Base-by-base conservation (phyloP, 108 stramenopile genomes). In the Ochromonas danica region DNA sequence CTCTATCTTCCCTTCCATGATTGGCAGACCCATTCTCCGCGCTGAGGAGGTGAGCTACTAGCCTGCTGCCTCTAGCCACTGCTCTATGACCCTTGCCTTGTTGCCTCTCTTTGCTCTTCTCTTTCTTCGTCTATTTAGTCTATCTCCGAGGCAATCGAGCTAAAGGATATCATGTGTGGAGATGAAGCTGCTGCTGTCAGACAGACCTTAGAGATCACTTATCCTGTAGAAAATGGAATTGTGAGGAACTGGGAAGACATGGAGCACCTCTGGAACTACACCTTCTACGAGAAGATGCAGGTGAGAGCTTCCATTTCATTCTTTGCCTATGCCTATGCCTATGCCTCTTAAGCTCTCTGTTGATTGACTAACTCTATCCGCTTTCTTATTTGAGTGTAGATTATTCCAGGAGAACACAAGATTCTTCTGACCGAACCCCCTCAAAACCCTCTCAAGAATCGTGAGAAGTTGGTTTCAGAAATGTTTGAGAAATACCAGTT, bases 241-340 rank as follows among this genome's bases (percentile, higher is more conserved):
- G 87, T 90, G 42, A 77, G 81, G 62, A 88, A 89, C 88, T 90
- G 90, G 90, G 90, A 89, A 35, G 90, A 89, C 62, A 90, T 90
- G 90, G 85, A 89, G 70, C 81, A 87, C 39, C 82, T 90, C 38
- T 90, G 90, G 90, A 89, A 89, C 83, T 89, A 90, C 87, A 89
- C 89, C 0, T 88, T 86, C 81, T 78, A 43, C 60, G 81, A 82
- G 65, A 78, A 78, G 36, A n/a, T 75, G 27, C 72, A 75, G 72
- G 67, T 70, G 22, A 6, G 67, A 25, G 25, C 57, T 25, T 25
- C 25, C 25, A 25, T 25, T 60, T 60, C 25, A 25, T 25, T 25
- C 25, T 25, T 25, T 60, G 25, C n/a, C 25, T 60, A 60, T 60
- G 57, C 25, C 25, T 60, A 25, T 25, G 57, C n/a, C n/a, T 25